Base-by-base conservation (phyloP, 805 yeast species). In the Kodamaea jinghongensis region DNA sequence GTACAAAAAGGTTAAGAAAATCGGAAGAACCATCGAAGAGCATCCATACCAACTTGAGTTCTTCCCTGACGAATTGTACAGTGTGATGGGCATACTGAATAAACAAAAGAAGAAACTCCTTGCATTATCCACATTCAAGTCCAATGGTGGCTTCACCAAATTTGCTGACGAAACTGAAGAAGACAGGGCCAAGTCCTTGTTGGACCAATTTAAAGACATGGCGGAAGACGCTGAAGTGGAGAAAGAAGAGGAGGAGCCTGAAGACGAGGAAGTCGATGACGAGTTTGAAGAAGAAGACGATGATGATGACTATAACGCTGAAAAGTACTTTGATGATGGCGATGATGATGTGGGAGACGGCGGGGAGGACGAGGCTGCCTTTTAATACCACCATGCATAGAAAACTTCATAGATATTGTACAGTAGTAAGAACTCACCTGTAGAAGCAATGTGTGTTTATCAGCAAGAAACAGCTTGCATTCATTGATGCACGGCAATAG, bases 21-120 rank as follows among this genome's bases (percentile, higher is more conserved):
- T 82, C 11, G 87, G 88, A 1, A 73, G 82, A 37, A 80, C 90
- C 2, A 75, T 83, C 6, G 83, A 81, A 45, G 89, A 84, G 38
- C 89, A 85, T 62, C 95, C 95, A 2, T 86, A 81, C 56, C 74
- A 75, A 41, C 52, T 78, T 6, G 79, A 76, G 39, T 72, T 86
- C 47, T 84, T 88, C 55, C 96, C 97, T 1, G 73, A 70, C 12
- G 97, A 90, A 56, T 65, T 90, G 40, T 81, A 83, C 48, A 63
- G 72, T 13, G 85, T 81, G 6, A 81, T 87, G 81, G 86, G 87
- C 2, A 69, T 78, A 10, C 66, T 67, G 39, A 78, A 73, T 49
- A 71, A 70, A 47, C 75, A 75, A 56, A 78, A 70, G 51, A 72
- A 71, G 49, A 70, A 75, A 48, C 61, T 76, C 13, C 56, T 50